A percentile compares a stretch with the other conserved stretches of the same genome.
phyloP scores from a whole-genome alignment of 306 rosid species.

The Rosa chinensis region DNA sequence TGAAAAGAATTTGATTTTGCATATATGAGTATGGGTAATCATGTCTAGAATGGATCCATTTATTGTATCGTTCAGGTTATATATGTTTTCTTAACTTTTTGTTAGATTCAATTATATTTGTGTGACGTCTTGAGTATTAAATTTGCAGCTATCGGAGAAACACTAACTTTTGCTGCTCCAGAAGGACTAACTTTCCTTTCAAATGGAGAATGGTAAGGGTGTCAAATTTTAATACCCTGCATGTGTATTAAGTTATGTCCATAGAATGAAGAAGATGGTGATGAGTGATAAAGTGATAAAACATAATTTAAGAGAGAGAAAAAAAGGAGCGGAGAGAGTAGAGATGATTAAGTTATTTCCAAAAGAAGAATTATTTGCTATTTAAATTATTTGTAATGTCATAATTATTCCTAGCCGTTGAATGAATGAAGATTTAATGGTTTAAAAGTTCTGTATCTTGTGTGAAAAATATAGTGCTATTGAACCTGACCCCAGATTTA shows the following conservation, averaged over 20 bases:
- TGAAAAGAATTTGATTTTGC: background rate
- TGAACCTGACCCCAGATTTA: background rate
- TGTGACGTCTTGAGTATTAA: slow-evolving; percentile 25
- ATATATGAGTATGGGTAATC: background rate
- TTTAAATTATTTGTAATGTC: no score
- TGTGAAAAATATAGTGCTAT: background rate
- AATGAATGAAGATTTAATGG: background rate
- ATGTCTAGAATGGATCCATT: background rate
- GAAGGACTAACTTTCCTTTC: slow-evolving; percentile 57
- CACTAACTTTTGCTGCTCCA: slow-evolving; percentile 64
- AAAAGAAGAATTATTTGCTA: no score
- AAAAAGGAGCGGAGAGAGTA: no score
- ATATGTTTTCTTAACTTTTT: background rate
- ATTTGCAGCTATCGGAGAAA: slow-evolving; percentile 88
- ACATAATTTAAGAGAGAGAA: no score
- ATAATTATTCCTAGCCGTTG: background rate
- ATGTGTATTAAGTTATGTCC: background rate
- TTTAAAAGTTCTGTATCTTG: background rate
- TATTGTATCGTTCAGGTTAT: background rate
- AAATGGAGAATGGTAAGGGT: slow-evolving; percentile 95
- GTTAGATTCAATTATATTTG: background rate
- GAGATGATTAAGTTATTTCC: no score
- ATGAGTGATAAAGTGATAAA: no score
- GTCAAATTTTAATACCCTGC: background rate
- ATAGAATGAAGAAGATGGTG: no score